Conservation (phyloP, 371 early-diverging fungal genomes). For the Coemansia sp. region DNA sequence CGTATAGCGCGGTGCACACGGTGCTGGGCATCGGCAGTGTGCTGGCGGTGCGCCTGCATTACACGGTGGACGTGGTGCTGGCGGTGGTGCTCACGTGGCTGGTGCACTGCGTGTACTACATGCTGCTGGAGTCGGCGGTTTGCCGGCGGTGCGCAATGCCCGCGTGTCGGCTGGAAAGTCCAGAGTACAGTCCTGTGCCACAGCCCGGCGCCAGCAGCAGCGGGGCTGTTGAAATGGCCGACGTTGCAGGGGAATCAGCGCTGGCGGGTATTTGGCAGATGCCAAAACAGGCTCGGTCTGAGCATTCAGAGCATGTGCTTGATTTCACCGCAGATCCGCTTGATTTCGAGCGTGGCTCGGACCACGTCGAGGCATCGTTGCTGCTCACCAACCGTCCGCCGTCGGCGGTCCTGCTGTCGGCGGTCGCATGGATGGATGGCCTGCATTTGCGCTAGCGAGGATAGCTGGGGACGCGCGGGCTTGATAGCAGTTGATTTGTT, state of each 20-base stretch:
- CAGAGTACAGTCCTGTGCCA: neutral
- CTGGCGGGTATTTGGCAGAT: no score
- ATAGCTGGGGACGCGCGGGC: no score
- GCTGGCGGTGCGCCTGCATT: slow-evolving; percentile 66
- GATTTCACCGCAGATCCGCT: no score
- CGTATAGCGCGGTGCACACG: slow-evolving; percentile 56
- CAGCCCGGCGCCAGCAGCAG: no score
- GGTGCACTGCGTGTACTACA: slow-evolving; percentile 52
- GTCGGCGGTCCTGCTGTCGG: slow-evolving; percentile 14
- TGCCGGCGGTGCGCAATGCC: no score
- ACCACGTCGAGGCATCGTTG: neutral
- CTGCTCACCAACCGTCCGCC: slow-evolving; percentile 20
- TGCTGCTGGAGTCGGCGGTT: slow-evolving; percentile 27
- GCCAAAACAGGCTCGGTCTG: no score
- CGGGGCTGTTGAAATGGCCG: no score
- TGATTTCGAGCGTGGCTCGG: no score
- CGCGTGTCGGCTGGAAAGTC: no score
- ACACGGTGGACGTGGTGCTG: slow-evolving; percentile 68
- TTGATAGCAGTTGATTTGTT: no score
- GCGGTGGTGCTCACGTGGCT: slow-evolving; percentile 61
- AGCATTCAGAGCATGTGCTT: no score
- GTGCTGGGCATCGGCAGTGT: slow-evolving; percentile 58
- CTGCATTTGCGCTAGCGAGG: slow-evolving; percentile 27
- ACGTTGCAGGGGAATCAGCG: no score
- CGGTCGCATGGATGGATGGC: slow-evolving; percentile 50